Conservation (phyloP, 2,329 filamentous ascomycete genomes). For the Cladobotryum mycophilum region DNA sequence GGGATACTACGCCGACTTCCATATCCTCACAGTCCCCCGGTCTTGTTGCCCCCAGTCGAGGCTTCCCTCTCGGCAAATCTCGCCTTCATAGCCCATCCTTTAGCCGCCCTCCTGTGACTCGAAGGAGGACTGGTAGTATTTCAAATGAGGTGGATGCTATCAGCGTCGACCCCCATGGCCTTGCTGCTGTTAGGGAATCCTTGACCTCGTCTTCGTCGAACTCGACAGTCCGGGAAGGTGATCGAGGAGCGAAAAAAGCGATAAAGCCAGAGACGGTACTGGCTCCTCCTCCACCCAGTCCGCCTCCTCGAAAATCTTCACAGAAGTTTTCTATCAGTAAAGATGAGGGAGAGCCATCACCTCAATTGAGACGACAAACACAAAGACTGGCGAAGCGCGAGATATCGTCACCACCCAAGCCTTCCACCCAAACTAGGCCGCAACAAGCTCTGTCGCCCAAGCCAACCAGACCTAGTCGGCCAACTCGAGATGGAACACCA, state of each 20-base stretch:
- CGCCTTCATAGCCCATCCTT: slow-evolving; percentile 51
- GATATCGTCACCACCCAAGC: slow-evolving; percentile 29
- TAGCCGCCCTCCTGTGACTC: slow-evolving; percentile 54
- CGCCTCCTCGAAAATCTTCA: slow-evolving; percentile 56
- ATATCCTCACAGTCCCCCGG: slow-evolving; percentile 69
- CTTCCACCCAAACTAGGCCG: slow-evolving; percentile 18
- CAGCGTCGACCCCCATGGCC: slow-evolving; percentile 46
- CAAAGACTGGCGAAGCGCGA: slow-evolving; percentile 21
- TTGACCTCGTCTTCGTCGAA: slow-evolving; percentile 66
- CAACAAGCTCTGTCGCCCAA: slow-evolving; percentile 25
- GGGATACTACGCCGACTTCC: slow-evolving; percentile 72
- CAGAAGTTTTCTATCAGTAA: slow-evolving; percentile 42
- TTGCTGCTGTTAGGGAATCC: slow-evolving; percentile 63
- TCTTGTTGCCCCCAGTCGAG: slow-evolving; percentile 44
- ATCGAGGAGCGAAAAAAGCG: slow-evolving; percentile 34
- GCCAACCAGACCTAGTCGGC: slow-evolving; percentile 48
- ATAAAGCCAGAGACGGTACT: slow-evolving; percentile 37
- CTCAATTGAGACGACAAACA: slow-evolving; percentile 30
- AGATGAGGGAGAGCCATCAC: slow-evolving; percentile 33
- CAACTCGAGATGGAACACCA: slow-evolving; percentile 62
- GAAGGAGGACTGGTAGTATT: slow-evolving; percentile 50
- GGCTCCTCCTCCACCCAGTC: slow-evolving; percentile 50
- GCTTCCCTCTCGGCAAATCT: slow-evolving; percentile 36
- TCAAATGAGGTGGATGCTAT: slow-evolving; percentile 43
- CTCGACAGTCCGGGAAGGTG: slow-evolving; percentile 56